Evolutionary conservation across 495 filamentous ascomycete genomes (phyloP), one percentile per base, ranked within the genome.

Genomic region (Penicillium macrosclerotiorum): DNA sequence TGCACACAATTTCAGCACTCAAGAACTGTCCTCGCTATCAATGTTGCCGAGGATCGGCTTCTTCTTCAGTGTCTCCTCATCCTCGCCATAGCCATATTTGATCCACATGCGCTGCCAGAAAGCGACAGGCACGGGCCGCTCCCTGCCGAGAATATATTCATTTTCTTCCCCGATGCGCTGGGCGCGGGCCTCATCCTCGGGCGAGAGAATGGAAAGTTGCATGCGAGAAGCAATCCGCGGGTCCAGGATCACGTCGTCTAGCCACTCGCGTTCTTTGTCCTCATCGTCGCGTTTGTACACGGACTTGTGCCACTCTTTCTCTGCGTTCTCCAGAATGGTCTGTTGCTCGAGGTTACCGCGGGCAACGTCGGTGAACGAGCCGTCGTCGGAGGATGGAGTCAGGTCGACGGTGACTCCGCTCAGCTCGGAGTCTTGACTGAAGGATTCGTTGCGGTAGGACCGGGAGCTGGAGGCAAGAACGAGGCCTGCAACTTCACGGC

Each of bases 281-380:
- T 58, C 52, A 25, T 79, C 78, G 26, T 75, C 72, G 12, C 77
- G 79, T 62, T 86, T 85, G 67, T 83, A 82, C 5, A 84, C 82
- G 2, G 74, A 77, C 64, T 96, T 96, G 54, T 84, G 78, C 93
- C 94, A 97, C 54, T 95, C 85, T 33, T 65, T 68, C 64, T 97
- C 93, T 68, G 95, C 94, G 43, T 81, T 66, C 20, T 73, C 68
- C 13, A 96, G 75, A n/a, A 80, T 71, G n/a, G 62, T 65, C 47
- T 86, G 76, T 57, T 90, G 87, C 67, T 96, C 86, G 60, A 76
- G 76, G 32, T 41, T 57, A 45, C 47, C 46, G 8, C 30, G 45
- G 26, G 42, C 27, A 37, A 53, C 11, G 20, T 49, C 52, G 9
- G 38, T 35, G 44, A 63, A 43, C 16, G 45, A 32, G 35, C 52